Conservation (phyloP, 305 asterid species). For the Solanum hybrid region DNA sequence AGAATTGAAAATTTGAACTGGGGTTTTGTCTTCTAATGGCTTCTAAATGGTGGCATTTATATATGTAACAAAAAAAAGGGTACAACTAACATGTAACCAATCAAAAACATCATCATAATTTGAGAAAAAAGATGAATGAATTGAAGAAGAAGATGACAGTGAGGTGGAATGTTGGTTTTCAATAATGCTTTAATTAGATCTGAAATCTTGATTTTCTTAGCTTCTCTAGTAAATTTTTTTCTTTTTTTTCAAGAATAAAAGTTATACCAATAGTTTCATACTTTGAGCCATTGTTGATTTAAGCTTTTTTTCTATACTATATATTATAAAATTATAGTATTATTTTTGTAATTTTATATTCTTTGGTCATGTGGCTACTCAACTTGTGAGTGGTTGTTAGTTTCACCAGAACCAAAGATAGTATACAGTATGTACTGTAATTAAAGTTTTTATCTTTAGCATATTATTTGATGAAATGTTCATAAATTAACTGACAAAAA, state of each 20-base stretch:
- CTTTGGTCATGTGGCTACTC: conserved; percentile 7
- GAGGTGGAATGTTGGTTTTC: conserved; percentile 45
- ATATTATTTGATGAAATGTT: conserved; percentile 19
- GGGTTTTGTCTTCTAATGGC: neutral
- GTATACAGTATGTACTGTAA: neutral
- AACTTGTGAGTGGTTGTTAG: conserved; percentile 16
- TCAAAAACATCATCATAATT: neutral
- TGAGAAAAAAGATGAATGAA: neutral
- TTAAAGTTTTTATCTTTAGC: conserved; percentile 3
- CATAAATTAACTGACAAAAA: conserved; percentile 1
- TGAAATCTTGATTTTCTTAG: conserved; percentile 22
- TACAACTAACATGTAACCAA: conserved; percentile 20
- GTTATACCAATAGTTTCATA: neutral
- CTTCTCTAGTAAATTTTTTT: conserved; percentile 1
- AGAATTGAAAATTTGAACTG: conserved; percentile 1
- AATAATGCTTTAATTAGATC: conserved; percentile 26
- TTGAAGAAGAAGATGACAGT: neutral
- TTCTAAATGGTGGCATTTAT: neutral
- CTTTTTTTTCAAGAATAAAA: neutral
- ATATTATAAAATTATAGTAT: neutral
- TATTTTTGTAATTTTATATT: neutral
- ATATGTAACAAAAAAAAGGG: neutral
- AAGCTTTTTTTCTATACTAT: conserved; percentile 6
- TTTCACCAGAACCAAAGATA: conserved; percentile 19
- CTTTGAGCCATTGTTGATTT: conserved; percentile 8